Conservation (phyloP, 331 rosid species). For the Malus hybrid region DNA sequence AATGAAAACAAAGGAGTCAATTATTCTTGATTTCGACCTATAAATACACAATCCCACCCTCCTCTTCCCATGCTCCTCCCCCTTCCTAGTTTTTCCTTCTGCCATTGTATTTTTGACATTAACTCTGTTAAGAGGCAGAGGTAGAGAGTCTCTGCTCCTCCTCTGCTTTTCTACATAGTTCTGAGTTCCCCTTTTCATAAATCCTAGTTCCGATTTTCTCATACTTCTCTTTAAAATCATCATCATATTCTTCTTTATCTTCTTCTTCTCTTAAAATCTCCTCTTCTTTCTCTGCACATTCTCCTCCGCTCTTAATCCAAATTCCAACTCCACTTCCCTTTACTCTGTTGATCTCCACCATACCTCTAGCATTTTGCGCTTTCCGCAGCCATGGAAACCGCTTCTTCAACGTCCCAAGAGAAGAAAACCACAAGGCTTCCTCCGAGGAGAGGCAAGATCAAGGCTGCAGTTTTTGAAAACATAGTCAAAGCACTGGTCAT, state of each 20-base stretch:
- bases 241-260: neutral
- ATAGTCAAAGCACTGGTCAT: neutral
- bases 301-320: no score
- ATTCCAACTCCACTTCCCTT: neutral
- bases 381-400: neutral
- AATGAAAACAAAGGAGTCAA: no score
- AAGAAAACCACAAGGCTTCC: neutral
- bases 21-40: neutral
- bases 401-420: neutral
- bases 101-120: neutral
- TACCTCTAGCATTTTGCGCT: no score
- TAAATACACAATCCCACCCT: neutral
- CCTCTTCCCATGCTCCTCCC: neutral
- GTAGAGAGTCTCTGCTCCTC: neutral
- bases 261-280: neutral
- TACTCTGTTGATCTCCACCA: neutral
- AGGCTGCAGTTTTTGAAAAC: neutral
- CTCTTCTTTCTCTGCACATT: neutral
- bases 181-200: neutral
- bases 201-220: neutral
- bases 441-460: neutral
- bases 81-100: neutral
- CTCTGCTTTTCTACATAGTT: neutral
- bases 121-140: neutral
- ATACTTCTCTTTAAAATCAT: neutral